These are phyloP conservation scores for Colletotrichum trifolii DNA, from an alignment of 2,329 filamentous ascomycete genomes.

Conservation along the genomic window DNA sequence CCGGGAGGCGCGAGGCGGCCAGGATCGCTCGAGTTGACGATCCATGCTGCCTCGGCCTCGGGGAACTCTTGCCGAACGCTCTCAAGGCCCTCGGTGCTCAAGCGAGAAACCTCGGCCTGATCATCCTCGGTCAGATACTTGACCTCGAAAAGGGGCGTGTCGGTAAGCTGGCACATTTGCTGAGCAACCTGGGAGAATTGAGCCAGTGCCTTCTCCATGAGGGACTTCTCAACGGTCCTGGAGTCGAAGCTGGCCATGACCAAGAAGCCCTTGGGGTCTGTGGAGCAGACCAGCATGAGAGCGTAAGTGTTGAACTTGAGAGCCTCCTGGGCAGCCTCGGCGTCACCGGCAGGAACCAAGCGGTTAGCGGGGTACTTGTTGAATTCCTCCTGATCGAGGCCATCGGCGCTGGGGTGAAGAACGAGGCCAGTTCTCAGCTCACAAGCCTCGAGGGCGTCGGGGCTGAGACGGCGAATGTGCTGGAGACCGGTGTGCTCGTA, in stretches of 20 bases:
- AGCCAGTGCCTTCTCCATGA: slow-evolving; percentile 64
- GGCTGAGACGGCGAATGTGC: slow-evolving; percentile 67
- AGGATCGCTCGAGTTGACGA: slow-evolving; percentile 51
- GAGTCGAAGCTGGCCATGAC: slow-evolving; percentile 75
- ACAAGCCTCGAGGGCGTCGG: slow-evolving; percentile 65
- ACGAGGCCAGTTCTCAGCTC: slow-evolving; percentile 66
- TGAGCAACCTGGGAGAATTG: slow-evolving; percentile 64
- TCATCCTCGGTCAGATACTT: slow-evolving; percentile 49
- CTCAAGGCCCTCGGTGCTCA: slow-evolving; percentile 42
- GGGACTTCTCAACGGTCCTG: slow-evolving; percentile 61
- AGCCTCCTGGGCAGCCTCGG: slow-evolving; percentile 68
- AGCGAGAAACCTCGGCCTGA: slow-evolving; percentile 43
- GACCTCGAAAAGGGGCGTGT: slow-evolving; percentile 47
- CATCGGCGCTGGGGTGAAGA: slow-evolving; percentile 58
- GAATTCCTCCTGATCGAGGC: slow-evolving; percentile 44
- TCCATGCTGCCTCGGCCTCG: slow-evolving; percentile 48
- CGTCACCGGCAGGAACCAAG: slow-evolving; percentile 66
- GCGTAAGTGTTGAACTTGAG: slow-evolving; percentile 70
- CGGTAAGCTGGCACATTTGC: slow-evolving; percentile 56
- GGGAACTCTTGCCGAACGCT: slow-evolving; percentile 41
- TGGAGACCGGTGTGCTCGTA: slow-evolving; percentile 74
- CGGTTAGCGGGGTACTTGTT: slow-evolving; percentile 56
- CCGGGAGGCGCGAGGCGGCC: slow-evolving; percentile 52
- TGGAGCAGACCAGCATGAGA: slow-evolving; percentile 73
- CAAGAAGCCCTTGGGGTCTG: slow-evolving; percentile 65